phyloP scores from a whole-genome alignment of 2,329 filamentous ascomycete species.

The Arthroderma sp. region DNA sequence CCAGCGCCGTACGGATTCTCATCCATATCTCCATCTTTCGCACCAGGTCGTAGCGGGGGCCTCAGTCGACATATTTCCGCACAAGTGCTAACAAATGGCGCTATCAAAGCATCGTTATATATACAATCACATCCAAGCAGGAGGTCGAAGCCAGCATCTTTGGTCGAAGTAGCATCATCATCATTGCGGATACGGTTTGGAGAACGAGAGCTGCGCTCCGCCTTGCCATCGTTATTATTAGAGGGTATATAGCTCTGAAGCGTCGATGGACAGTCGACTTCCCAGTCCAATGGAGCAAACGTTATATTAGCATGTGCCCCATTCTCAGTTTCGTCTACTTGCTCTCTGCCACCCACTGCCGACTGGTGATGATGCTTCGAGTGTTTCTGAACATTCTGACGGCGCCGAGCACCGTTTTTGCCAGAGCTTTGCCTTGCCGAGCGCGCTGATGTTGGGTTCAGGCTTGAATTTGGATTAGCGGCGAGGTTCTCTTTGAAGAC shows the following conservation, averaged over 20 bases:
- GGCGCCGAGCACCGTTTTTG: background rate
- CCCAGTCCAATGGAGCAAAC: conserved; percentile 69
- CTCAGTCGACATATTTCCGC: conserved; percentile 57
- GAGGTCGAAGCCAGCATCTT: conserved; percentile 46
- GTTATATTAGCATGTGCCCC: conserved; percentile 29
- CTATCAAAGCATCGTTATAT: conserved; percentile 78
- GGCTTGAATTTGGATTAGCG: conserved; percentile 19
- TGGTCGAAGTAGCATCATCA: background rate
- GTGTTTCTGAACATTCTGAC: background rate
- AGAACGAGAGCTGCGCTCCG: background rate
- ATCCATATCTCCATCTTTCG: background rate
- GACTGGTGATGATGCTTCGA: background rate
- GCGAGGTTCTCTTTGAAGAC: conserved; percentile 64
- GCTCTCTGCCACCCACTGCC: background rate
- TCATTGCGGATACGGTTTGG: background rate
- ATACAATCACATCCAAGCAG: conserved; percentile 86
- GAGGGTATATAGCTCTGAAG: conserved; percentile 25
- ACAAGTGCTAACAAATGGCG: conserved; percentile 71
- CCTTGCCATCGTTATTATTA: background rate
- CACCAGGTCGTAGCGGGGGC: conserved; percentile 9
- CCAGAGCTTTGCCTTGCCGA: background rate
- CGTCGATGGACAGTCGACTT: conserved; percentile 36
- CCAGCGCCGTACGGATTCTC: background rate
- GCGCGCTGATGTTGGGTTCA: background rate
- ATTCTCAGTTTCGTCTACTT: background rate